phyloP scores from a whole-genome alignment of 2,329 filamentous ascomycete species.

The Leptographium wingfieldii region DNA sequence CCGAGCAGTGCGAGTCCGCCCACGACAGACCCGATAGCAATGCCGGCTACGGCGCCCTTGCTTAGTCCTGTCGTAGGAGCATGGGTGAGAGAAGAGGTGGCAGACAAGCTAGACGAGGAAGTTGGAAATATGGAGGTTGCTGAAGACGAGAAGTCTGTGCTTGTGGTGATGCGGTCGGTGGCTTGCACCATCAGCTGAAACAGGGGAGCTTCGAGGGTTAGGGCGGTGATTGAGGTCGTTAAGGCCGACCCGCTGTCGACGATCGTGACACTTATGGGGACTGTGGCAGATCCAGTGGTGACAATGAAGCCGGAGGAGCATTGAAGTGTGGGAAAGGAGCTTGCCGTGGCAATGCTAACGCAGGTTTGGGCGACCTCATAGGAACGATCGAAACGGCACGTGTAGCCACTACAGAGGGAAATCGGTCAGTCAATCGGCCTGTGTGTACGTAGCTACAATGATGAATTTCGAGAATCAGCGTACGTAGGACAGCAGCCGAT shows the following conservation, averaged over 20 bases:
- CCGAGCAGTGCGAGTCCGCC: neutral
- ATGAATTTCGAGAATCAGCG: neutral
- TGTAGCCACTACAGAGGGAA: conserved; percentile 11
- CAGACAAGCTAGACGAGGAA: neutral
- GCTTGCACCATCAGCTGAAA: conserved; percentile 17
- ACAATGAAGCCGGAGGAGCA: conserved; percentile 8
- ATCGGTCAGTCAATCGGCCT: too few species aligned
- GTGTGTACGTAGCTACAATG: neutral
- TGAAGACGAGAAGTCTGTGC: neutral
- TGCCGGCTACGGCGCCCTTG: neutral
- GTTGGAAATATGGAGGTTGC: neutral
- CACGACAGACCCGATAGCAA: neutral
- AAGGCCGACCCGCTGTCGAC: neutral
- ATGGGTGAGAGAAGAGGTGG: neutral
- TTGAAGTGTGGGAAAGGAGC: conserved; percentile 11
- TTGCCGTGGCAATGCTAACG: conserved; percentile 2
- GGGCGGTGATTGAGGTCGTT: neutral
- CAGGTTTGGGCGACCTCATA: conserved; percentile 7
- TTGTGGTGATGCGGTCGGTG: neutral
- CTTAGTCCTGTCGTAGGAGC: neutral
- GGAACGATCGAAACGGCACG: neutral
- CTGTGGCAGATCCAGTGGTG: neutral
- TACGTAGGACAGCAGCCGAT: conserved; percentile 19
- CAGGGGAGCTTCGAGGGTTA: conserved; percentile 15
- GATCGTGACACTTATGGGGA: conserved; percentile 7